These are phyloP conservation scores for Fusarium albidum DNA, from an alignment of 2,329 filamentous ascomycete species.

Conservation along the genomic window DNA sequence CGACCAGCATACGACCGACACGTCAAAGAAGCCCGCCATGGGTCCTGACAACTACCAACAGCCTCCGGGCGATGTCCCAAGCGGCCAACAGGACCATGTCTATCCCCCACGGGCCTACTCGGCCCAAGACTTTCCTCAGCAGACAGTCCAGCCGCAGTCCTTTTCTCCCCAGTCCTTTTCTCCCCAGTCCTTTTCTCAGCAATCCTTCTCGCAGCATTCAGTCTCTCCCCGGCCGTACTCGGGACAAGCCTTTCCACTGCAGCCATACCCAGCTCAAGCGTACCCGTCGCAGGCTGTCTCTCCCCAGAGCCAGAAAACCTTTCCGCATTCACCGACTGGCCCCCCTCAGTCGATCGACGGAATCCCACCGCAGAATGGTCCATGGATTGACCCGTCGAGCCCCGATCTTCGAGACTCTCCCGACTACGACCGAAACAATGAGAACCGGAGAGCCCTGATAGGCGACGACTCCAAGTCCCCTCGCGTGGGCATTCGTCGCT, in stretches of 20 bases:
- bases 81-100: conserved; percentile 1
- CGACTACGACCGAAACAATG: conserved; percentile 10
- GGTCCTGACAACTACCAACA: too few relatives aligned
- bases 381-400: conserved; percentile 24
- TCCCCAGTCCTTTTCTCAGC: conserved; percentile 3
- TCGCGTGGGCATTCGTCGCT: neutral
- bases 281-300: too few relatives aligned
- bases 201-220: neutral
- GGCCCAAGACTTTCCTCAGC: conserved; percentile 3
- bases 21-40: conserved; percentile 4
- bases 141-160: conserved; percentile 9
- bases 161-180: neutral
- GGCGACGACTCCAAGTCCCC: neutral
- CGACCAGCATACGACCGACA: neutral
- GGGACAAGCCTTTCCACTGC: too few relatives aligned
- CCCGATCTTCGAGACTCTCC: conserved; percentile 16
- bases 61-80: too few relatives aligned
- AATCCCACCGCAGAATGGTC: neutral
- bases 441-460: conserved; percentile 11
- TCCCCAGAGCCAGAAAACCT: too few relatives aligned
- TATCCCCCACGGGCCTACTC: neutral
- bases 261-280: too few relatives aligned
- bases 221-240: too few relatives aligned
- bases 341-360: too few relatives aligned
- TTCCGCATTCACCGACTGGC: too few relatives aligned